Evolutionary conservation across 345 rosid species (phyloP), one percentile per base, ranked within the genome.

Genomic region (Corymbia maculata): DNA sequence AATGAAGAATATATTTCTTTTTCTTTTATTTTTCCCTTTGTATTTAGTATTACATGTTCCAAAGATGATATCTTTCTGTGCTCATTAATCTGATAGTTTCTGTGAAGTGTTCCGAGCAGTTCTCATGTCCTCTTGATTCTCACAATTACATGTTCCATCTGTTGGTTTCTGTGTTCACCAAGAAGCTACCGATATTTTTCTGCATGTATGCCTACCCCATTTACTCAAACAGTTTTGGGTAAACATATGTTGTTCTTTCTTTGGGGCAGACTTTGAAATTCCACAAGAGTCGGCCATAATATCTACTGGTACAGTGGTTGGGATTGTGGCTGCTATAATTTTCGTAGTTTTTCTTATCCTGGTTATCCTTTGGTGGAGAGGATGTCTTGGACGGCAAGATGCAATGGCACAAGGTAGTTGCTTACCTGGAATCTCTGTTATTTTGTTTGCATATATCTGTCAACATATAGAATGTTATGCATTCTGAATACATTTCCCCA

Each of bases 281-380:
- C 64, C 64, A 22, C 13, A 1, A 57, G 64, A 79, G 32, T 13
- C 36, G 11, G 13, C 50, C 26, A 24, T 2, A 1, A 26, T 68
- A 51, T 10, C 89, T 30, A 51, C 30, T 2, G 68, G 87, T 32
- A 86, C n/a, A 87, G 52, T 85, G 89, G 80, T 13, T 9, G 87
- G 86, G 57, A 87, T 82, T 66, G 90, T 86, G 52, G 90, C 75
- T 42, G 88, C 85, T 24, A 85, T 57, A 79, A 59, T 45, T 30
- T 52, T 85, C 49, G 87, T 53, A 52, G 45, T 89, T 50, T 36
- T 91, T 4, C 87, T 88, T 26, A 53, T 88, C 36, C 9, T 85
- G 12, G 87, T 86, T 11, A 68, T 70, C 66, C 86, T 89, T 64
- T 88, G 91, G 92, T 88, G 90, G 89, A 82, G 42, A 61, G 57